A percentile compares a stretch with the other conserved stretches of the same genome.
phyloP scores from a whole-genome alignment of 2,329 filamentous ascomycete genomes.

The Verticillium albo-atrum region DNA sequence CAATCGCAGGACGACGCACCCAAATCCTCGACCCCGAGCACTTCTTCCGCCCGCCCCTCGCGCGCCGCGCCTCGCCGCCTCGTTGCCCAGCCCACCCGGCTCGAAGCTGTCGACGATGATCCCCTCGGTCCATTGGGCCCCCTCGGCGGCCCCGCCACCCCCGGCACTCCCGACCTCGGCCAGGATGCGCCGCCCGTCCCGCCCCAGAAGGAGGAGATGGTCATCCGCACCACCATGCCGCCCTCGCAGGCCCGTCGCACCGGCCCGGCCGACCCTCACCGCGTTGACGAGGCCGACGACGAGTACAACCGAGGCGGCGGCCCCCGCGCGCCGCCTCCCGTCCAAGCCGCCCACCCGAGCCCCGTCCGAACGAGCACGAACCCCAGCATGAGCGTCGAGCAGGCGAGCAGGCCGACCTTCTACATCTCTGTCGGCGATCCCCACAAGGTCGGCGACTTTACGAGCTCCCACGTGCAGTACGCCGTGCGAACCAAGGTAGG shows the following conservation, averaged over 20 bases:
- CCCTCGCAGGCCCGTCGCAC: slow-evolving; percentile 36
- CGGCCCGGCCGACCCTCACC: slow-evolving; percentile 53
- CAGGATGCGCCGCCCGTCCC: slow-evolving; percentile 60
- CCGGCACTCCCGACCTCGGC: slow-evolving; percentile 36
- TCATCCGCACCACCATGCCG: slow-evolving; percentile 54
- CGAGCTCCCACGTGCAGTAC: slow-evolving; percentile 96
- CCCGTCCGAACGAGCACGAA: slow-evolving; percentile 47
- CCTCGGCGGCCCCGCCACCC: slow-evolving; percentile 42
- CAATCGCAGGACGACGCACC: slow-evolving; percentile 22
- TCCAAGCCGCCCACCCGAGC: slow-evolving; percentile 52
- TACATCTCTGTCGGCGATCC: slow-evolving; percentile 91
- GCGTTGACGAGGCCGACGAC: slow-evolving; percentile 68
- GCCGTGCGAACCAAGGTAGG: slow-evolving; percentile 85
- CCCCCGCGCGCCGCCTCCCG: slow-evolving; percentile 62
- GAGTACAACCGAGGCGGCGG: slow-evolving; percentile 42
- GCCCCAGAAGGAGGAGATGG: slow-evolving; percentile 62
- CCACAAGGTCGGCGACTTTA: slow-evolving; percentile 95
- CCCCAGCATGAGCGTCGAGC: slow-evolving; percentile 86
- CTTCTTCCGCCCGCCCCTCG: slow-evolving; percentile 31
- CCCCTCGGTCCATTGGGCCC: slow-evolving; percentile 75
- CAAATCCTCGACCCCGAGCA: slow-evolving; percentile 21
- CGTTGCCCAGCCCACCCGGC: slow-evolving; percentile 70
- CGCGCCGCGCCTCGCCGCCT: slow-evolving; percentile 54
- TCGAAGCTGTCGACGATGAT: slow-evolving; percentile 68
- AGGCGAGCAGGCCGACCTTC: slow-evolving; percentile 89